These are phyloP conservation scores for Verticillium albo-atrum DNA, from an alignment of 2,329 filamentous ascomycete genomes.

Conservation along the genomic window DNA sequence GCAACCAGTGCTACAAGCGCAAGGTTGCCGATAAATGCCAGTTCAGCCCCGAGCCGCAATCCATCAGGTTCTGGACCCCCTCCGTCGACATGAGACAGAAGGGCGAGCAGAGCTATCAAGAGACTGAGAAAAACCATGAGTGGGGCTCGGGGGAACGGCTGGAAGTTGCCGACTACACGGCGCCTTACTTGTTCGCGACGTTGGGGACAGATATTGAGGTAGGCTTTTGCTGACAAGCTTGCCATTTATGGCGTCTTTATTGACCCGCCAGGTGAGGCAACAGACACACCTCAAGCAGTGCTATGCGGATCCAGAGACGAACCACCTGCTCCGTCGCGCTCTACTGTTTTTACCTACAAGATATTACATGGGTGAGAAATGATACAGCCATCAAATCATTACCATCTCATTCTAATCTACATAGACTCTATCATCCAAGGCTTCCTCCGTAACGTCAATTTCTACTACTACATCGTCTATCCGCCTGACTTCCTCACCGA, in stretches of 20 bases:
- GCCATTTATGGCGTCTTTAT: neutral
- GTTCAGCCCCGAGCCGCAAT: slow-evolving; percentile 18
- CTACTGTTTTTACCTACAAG: slow-evolving; percentile 22
- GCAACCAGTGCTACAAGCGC: slow-evolving; percentile 33
- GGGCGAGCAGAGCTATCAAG: slow-evolving; percentile 4
- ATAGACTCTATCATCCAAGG: slow-evolving; percentile 30
- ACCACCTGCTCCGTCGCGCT: slow-evolving; percentile 24
- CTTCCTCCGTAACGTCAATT: slow-evolving; percentile 31
- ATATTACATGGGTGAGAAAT: neutral
- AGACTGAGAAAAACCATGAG: slow-evolving; percentile 14
- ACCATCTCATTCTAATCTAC: neutral
- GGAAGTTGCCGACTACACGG: slow-evolving; percentile 28
- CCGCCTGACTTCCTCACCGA: slow-evolving; percentile 28
- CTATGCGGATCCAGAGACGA: slow-evolving; percentile 10
- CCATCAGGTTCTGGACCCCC: slow-evolving; percentile 8
- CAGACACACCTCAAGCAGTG: neutral
- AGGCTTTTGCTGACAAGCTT: neutral
- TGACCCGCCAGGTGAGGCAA: no score
- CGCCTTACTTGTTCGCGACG: slow-evolving; percentile 24
- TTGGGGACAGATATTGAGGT: slow-evolving; percentile 6
- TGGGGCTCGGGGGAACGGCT: slow-evolving; percentile 20
- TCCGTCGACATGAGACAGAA: slow-evolving; percentile 6
- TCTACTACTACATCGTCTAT: slow-evolving; percentile 33
- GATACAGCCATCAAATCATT: neutral
- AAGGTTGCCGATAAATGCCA: slow-evolving; percentile 30